Evolutionary conservation across 345 rosid species (phyloP), one percentile per base, ranked within the genome.

Genomic region (Punica granatum): DNA sequence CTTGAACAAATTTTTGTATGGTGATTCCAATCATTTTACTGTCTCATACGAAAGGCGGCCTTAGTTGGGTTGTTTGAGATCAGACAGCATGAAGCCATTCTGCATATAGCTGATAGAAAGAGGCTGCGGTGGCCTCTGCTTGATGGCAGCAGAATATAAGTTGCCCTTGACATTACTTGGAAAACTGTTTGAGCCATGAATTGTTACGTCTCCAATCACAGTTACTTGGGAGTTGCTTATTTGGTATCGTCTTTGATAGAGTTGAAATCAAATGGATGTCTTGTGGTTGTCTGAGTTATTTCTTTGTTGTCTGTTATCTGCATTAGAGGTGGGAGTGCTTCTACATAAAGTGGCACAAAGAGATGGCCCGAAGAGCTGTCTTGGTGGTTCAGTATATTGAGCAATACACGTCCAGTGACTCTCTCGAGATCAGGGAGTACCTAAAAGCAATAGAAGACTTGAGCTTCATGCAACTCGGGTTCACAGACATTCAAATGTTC

Each of bases 251-350:
- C n/a, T n/a, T n/a, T 32, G n/a, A 11, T 2, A 4, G 33, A 30
- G 37, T 15, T 15, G 21, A 62, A 62, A 62, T 34, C 4, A 48
- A 35, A 30, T 53, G 21, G 41, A 19, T 21, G 10, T 41, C 23
- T 36, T 18, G 21, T 43, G 11, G 42, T 63, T 3, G 3, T 54
- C 60, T 43, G 5, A 33, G 41, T 63, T 0, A 26, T 51, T 54
- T 25, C n/a, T 28, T 53, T 56, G 36, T 46, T 63, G 0, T 51
- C 26, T 26, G 59, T 26, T 23, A 43, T 26, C 32, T 59, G 36
- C 41, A 42, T 36, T 64, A 83, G 92, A 80, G 79, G 33, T 85
- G 88, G 90, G 79, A 49, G 71, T 76, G 64, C 42, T 68, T 79
- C 41, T 87, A 83, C 67, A 58, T 58, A 63, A 72, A 63, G 67